phyloP scores from a whole-genome alignment of 352 stramenopile genomes.

The Globisporangium recalcitrans region DNA sequence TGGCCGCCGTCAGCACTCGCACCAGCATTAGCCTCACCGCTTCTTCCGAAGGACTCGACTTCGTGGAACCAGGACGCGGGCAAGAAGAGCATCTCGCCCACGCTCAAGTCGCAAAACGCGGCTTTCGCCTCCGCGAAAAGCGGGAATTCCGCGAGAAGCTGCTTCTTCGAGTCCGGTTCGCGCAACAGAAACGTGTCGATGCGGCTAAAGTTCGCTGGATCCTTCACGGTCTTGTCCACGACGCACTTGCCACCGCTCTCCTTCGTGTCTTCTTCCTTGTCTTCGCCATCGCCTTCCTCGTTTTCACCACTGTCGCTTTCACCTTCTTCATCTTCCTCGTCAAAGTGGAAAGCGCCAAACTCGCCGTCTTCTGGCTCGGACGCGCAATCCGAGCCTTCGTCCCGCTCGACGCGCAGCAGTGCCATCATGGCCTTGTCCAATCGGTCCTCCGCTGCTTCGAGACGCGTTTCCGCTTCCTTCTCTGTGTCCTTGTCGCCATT shows the following conservation, averaged over 20 bases:
- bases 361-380: conserved; percentile 37
- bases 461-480: conserved; percentile 34
- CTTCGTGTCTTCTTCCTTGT: conserved; percentile 26
- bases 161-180: conserved; percentile 20
- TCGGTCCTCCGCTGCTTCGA: conserved; percentile 50
- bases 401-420: conserved; percentile 56
- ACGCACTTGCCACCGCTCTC: conserved; percentile 15
- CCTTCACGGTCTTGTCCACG: conserved; percentile 50
- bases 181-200: conserved; percentile 52
- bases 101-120: conserved; percentile 74
- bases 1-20: conserved; percentile 40
- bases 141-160: conserved; percentile 53
- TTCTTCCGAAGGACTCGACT: conserved; percentile 79
- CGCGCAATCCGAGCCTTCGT: conserved; percentile 30
- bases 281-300: conserved; percentile 49
- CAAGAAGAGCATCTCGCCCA: conserved; percentile 95
- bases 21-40: too few species aligned
- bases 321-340: conserved; percentile 53
- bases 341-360: conserved; percentile 41
- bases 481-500: conserved; percentile 41
- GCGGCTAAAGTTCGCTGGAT: conserved; percentile 73
- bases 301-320: conserved; percentile 51
- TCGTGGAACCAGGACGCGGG: conserved; percentile 98
- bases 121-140: conserved; percentile 49
- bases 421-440: conserved; percentile 75